Percentiles rank a stretch among this genome's conserved stretches.
Evolutionary conservation across 352 stramenopile species (phyloP).

Genomic region (Globisporangium recalcitrans): DNA sequence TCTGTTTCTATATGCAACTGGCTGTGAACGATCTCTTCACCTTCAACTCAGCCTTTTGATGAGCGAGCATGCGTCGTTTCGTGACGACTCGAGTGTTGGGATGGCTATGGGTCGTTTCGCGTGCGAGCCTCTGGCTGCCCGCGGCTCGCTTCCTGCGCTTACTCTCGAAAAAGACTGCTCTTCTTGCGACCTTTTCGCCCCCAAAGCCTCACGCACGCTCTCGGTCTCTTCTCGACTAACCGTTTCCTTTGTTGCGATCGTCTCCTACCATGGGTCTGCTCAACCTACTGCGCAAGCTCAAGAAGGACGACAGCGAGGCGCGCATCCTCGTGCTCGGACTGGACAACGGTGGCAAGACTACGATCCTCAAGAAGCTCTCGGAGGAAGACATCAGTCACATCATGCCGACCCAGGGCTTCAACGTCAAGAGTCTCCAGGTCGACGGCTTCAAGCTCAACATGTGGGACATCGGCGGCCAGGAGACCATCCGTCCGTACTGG

Average conservation of each 20-base stretch:
- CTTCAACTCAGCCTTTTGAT: not conserved
- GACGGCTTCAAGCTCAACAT: conserved; percentile 97
- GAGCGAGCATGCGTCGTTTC: conserved; percentile 22
- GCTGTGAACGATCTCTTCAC: not conserved
- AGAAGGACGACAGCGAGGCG: conserved; percentile 92
- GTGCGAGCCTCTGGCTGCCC: not conserved
- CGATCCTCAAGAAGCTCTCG: conserved; percentile 95
- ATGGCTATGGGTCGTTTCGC: not conserved
- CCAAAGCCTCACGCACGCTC: not conserved
- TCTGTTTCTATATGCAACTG: conserved; percentile 8
- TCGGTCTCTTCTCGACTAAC: not conserved
- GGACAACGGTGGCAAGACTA: conserved; percentile 96
- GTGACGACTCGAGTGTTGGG: conserved; percentile 18
- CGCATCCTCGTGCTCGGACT: conserved; percentile 93
- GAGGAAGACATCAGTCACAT: conserved; percentile 94
- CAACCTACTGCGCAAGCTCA: conserved; percentile 94
- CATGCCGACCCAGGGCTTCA: conserved; percentile 94
- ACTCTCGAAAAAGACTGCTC: conserved; percentile 38
- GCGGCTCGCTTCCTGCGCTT: conserved; percentile 15
- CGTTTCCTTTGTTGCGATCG: conserved; percentile 1
- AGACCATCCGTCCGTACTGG: conserved; percentile 99
- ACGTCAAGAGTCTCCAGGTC: conserved; percentile 95
- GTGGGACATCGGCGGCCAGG: conserved; percentile 98
- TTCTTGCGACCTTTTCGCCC: conserved; percentile 6
- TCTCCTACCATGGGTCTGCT: conserved; percentile 87